Evolutionary conservation across 2,329 filamentous ascomycete genomes (phyloP), one percentile per base, ranked within the genome.

Genomic region (Penicillium sumatraense): DNA sequence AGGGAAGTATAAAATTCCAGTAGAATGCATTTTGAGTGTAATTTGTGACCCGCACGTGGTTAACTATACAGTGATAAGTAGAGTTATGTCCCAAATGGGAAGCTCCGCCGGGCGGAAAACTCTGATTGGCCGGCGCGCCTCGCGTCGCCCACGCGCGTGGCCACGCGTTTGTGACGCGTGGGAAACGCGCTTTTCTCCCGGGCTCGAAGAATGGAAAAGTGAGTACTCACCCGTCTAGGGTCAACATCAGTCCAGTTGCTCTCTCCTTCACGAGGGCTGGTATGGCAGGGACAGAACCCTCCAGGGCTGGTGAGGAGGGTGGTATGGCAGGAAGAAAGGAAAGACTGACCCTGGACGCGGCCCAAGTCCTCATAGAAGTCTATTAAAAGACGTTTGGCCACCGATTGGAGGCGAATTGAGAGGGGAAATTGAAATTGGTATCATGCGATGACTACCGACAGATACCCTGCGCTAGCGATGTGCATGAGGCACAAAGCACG

Each of bases 341-440:
- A 38, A 55, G 35, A 16, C 11, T 47, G 24, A 47, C 47, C 49
- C 51, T 53, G 36, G 27, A 46, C 42, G 18, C 3, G 16, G 42
- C 8, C 42, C 46, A 42, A 42, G 18, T 42, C 20, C 40, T n/a
- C 11, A 40, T 42, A 18, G 33, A 24, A 41, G 45, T 21, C 13
- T 60, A 58, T 60, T 63, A 63, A 63, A 62, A 49, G 49, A 44
- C 51, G 48, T 23, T 20, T 23, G 16, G 47, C 41, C 53, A 42
- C 46, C 46, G 14, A 56, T 38, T n/a, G 48, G 48, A n/a, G 38
- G 21, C 21, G 21, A 18, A 3, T 42, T 1, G 9, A 42, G 48
- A 45, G 24, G 41, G n/a, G 41, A 29, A 45, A 24, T 42, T 14
- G 42, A 31, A 7, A 46, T 46, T 21, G 21, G 11, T 26, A 46